phyloP scores from a whole-genome alignment of 257 asterid species.

The Solanum lycopersicoides region DNA sequence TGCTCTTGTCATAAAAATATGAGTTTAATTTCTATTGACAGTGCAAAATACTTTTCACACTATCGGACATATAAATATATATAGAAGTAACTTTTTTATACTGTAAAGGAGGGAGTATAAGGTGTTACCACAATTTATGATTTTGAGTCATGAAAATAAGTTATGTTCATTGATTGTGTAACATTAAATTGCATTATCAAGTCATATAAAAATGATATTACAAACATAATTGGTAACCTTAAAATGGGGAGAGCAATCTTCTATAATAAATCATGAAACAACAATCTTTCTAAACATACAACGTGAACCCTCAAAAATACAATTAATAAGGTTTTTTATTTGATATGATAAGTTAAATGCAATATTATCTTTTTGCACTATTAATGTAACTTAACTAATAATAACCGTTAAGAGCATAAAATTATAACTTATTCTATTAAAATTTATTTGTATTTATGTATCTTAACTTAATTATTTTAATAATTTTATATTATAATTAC shows the following conservation, averaged over 20 bases:
- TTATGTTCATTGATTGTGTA: not conserved
- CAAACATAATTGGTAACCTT: not conserved
- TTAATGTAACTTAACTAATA: not conserved
- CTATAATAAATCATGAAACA: not conserved
- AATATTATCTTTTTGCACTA: not conserved
- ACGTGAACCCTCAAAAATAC: not conserved
- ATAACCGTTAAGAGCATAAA: not conserved
- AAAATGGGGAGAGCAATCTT: not conserved
- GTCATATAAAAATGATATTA: not conserved
- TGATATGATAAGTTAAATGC: not conserved
- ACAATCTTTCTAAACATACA: not conserved
- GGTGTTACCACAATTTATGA: not conserved
- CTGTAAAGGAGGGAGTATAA: not conserved
- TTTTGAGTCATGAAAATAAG: not conserved
- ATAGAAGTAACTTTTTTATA: no score
- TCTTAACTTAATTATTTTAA: not conserved
- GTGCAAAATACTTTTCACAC: not conserved
- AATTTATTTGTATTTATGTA: not conserved
- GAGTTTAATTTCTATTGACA: not conserved
- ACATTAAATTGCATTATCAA: not conserved
- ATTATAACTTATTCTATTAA: not conserved
- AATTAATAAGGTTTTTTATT: not conserved
- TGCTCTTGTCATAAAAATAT: not conserved
- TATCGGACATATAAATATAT: not conserved
- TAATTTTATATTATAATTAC: not conserved